phyloP scores from a whole-genome alignment of 495 filamentous ascomycete species.

The Clohesyomyces aquaticus region DNA sequence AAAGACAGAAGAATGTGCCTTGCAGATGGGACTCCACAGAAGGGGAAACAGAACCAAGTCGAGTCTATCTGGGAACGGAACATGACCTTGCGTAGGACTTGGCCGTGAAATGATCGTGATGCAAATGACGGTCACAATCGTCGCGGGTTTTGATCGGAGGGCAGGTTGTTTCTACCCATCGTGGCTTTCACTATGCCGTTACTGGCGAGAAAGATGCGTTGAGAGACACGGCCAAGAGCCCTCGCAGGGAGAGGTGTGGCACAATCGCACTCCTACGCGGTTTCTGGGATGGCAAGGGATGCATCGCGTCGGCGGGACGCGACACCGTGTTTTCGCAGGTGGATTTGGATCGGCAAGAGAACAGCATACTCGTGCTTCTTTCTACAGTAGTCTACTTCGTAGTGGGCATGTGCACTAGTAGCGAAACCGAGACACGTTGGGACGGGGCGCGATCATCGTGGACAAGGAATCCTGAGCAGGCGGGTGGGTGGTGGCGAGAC shows the following conservation, averaged over 20 bases:
- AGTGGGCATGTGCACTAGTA: too few relatives aligned
- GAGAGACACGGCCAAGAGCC: constrained; percentile 14
- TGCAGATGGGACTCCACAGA: constrained; percentile 36
- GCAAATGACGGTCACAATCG: constrained; percentile 3
- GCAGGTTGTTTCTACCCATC: too few relatives aligned
- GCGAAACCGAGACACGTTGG: too few relatives aligned
- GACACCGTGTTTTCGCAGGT: background rate
- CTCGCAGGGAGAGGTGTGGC: constrained; percentile 1
- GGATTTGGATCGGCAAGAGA: too few relatives aligned
- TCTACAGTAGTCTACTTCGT: too few relatives aligned
- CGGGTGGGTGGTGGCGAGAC: constrained; percentile 4
- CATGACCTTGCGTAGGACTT: constrained; percentile 29
- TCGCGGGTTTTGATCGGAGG: background rate
- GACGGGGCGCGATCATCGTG: too few relatives aligned
- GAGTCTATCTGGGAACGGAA: constrained; percentile 3
- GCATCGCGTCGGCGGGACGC: constrained; percentile 17
- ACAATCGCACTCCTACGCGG: background rate
- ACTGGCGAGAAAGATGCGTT: constrained; percentile 9
- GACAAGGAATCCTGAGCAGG: too few relatives aligned
- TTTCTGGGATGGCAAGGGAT: background rate
- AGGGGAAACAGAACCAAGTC: constrained; percentile 20
- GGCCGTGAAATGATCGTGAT: constrained; percentile 18
- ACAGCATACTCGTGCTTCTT: too few relatives aligned
- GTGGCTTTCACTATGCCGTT: constrained; percentile 21
- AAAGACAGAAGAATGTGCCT: constrained; percentile 33